phyloP scores from a whole-genome alignment of 192 early-diverging fungal species.

The Phlyctochytrium planicorne region DNA sequence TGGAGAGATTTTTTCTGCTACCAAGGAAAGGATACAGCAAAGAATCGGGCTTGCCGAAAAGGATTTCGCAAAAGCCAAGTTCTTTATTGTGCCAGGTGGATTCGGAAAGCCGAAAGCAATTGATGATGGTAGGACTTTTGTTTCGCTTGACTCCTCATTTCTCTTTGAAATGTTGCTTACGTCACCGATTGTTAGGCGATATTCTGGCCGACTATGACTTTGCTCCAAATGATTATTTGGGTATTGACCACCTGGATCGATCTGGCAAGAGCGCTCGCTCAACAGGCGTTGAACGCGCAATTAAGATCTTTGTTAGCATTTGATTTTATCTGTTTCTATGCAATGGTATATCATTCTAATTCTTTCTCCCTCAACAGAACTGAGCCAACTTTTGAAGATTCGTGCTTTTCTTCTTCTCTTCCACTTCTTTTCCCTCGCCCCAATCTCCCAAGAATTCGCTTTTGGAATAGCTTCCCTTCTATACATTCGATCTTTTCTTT shows the following conservation, averaged over 20 bases:
- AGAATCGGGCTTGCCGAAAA: conserved; percentile 77
- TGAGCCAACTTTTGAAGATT: too few relatives aligned
- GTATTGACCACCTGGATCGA: conserved; percentile 49
- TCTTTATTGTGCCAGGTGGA: conserved; percentile 30
- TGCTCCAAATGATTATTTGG: conserved; percentile 26
- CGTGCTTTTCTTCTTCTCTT: too few relatives aligned
- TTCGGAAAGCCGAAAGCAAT: conserved; percentile 31
- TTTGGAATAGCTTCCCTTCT: too few relatives aligned
- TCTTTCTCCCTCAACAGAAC: too few relatives aligned
- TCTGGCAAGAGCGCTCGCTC: conserved; percentile 27
- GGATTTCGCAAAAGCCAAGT: conserved; percentile 73
- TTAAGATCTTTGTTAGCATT: conserved; percentile 49
- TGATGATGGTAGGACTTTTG: conserved; percentile 44
- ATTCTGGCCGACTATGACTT: conserved; percentile 28
- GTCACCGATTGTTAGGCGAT: too few relatives aligned
- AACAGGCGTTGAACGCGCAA: conserved; percentile 36
- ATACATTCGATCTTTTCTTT: too few relatives aligned
- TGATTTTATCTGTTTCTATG: too few relatives aligned
- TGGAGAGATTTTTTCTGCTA: conserved; percentile 69
- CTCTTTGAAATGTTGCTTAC: not conserved
- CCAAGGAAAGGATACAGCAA: conserved; percentile 69
- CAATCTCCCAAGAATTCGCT: too few relatives aligned
- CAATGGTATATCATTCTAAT: too few relatives aligned
- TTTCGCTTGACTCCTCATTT: not conserved
- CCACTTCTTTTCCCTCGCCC: too few relatives aligned